phyloP scores from a whole-genome alignment of 2,329 filamentous ascomycete genomes.

The Ophiostoma fasciatum region DNA sequence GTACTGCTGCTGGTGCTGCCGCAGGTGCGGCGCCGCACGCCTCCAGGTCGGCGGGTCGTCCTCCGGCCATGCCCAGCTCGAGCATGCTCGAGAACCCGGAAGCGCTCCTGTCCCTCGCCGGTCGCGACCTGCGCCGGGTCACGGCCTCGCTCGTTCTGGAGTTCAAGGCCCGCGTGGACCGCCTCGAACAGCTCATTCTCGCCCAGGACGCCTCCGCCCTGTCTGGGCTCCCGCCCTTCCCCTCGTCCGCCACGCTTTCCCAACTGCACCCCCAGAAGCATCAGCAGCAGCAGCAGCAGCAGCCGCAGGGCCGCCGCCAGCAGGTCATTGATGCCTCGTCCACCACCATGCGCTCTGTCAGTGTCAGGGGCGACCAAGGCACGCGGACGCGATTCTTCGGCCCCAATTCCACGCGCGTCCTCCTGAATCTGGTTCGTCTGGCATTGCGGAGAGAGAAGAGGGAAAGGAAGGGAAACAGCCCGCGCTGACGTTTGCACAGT shows the following conservation, averaged over 20 bases:
- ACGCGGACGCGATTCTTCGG: conserved; percentile 36
- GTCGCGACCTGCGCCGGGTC: conserved; percentile 14
- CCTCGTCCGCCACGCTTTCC: conserved; percentile 11
- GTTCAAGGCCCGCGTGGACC: conserved; percentile 33
- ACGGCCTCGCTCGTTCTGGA: conserved; percentile 26
- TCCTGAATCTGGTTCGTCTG: conserved; percentile 35
- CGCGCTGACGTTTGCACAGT: conserved; percentile 26
- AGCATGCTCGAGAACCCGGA: conserved; percentile 3
- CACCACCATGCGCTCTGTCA: conserved; percentile 33
- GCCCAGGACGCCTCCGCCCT: conserved; percentile 19
- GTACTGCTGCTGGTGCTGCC: too few relatives aligned
- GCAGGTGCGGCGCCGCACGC: too few relatives aligned
- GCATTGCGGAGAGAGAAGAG: too few relatives aligned
- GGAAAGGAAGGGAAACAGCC: not conserved
- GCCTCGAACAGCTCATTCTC: conserved; percentile 35
- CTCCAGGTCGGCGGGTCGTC: too few relatives aligned
- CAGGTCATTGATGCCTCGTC: conserved; percentile 13
- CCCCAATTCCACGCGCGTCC: conserved; percentile 35
- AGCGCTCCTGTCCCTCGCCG: conserved; percentile 12
- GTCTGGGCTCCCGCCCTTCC: conserved; percentile 7
- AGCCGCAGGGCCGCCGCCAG: conserved; percentile 1
- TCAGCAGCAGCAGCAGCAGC: too few relatives aligned
- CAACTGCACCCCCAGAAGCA: conserved; percentile 14
- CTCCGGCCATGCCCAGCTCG: conserved; percentile 5
- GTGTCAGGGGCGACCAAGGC: conserved; percentile 32